Evolutionary conservation across 73 alveolate species (phyloP).

Genomic region (Paraurostyla sp.): DNA sequence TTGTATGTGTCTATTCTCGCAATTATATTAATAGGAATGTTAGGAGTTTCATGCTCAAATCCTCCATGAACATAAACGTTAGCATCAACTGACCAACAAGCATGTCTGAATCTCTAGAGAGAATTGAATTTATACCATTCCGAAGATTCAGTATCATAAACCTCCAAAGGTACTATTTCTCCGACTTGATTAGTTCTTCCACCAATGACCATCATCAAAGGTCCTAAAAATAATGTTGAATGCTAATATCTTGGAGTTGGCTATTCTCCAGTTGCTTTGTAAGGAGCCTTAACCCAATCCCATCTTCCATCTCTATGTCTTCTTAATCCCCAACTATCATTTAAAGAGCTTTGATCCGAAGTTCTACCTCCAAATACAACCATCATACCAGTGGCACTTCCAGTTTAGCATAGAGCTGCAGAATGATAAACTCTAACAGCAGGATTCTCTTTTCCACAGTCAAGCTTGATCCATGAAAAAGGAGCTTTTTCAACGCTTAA

Average conservation of each 20-base stretch:
- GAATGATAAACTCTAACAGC: conserved; percentile 95
- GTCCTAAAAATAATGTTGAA: conserved; percentile 87
- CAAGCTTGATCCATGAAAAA: conserved; percentile 93
- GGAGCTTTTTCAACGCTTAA: conserved; percentile 95
- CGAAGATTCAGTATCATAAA: conserved; percentile 95
- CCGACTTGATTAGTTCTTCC: conserved; percentile 95
- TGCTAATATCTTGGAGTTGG: conserved; percentile 94
- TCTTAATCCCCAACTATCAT: conserved; percentile 98
- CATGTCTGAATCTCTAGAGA: conserved; percentile 93
- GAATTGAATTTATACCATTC: conserved; percentile 94
- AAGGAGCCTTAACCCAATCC: conserved; percentile 98
- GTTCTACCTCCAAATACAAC: conserved; percentile 97
- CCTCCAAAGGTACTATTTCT: conserved; percentile 91
- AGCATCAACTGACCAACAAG: conserved; percentile 94
- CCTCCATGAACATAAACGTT: conserved; percentile 95
- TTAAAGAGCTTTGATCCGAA: conserved; percentile 88
- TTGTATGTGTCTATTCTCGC: conserved; percentile 84
- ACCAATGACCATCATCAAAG: conserved; percentile 93
- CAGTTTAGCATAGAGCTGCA: conserved; percentile 91
- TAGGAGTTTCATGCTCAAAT: conserved; percentile 93
- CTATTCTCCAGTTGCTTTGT: conserved; percentile 84
- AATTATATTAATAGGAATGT: conserved; percentile 91
- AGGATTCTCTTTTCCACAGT: conserved; percentile 85
- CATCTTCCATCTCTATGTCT: conserved; percentile 97
- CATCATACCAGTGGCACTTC: conserved; percentile 97